phyloP scores from a whole-genome alignment of 1,284 basidiomycete genomes.

The Sanguinoderma infundibulare region DNA sequence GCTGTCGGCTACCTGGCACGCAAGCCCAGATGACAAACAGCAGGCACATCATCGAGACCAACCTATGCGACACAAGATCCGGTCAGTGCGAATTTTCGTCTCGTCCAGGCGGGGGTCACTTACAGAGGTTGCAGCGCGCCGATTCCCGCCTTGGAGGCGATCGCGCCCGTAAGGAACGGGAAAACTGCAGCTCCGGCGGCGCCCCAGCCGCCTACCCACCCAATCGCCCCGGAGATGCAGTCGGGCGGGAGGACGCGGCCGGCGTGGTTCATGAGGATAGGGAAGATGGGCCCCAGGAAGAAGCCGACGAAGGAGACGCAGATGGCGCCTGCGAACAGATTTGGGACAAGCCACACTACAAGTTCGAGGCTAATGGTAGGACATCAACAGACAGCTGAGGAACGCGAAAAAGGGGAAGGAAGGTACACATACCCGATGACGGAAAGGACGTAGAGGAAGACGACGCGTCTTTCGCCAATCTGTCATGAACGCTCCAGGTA shows the following conservation, averaged over 20 bases:
- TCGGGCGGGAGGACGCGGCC: constrained; percentile 52
- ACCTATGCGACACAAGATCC: constrained; percentile 29
- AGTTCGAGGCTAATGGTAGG: constrained; percentile 48
- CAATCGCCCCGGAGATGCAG: constrained; percentile 57
- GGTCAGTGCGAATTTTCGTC: neutral
- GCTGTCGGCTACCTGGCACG: constrained; percentile 35
- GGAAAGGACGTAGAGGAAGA: constrained; percentile 41
- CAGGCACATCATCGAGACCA: constrained; percentile 49
- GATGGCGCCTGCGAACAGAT: constrained; percentile 53
- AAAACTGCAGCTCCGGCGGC: constrained; percentile 58
- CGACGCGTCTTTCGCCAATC: constrained; percentile 47
- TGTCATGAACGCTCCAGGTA: constrained; percentile 8
- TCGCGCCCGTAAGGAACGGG: constrained; percentile 60
- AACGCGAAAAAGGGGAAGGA: neutral
- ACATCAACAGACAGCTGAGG: neutral
- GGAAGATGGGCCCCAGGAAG: constrained; percentile 54
- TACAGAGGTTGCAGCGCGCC: constrained; percentile 58
- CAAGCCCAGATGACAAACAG: constrained; percentile 50
- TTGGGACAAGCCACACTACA: constrained; percentile 61
- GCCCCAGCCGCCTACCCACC: constrained; percentile 60
- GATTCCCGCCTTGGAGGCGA: constrained; percentile 55
- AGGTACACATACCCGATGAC: constrained; percentile 36
- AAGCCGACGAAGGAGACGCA: constrained; percentile 60
- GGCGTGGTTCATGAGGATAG: constrained; percentile 55
- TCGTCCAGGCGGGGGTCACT: constrained; percentile 28